Evolutionary conservation across 805 yeast genomes (phyloP).

Genomic region (Barnettozyma vustinii): DNA sequence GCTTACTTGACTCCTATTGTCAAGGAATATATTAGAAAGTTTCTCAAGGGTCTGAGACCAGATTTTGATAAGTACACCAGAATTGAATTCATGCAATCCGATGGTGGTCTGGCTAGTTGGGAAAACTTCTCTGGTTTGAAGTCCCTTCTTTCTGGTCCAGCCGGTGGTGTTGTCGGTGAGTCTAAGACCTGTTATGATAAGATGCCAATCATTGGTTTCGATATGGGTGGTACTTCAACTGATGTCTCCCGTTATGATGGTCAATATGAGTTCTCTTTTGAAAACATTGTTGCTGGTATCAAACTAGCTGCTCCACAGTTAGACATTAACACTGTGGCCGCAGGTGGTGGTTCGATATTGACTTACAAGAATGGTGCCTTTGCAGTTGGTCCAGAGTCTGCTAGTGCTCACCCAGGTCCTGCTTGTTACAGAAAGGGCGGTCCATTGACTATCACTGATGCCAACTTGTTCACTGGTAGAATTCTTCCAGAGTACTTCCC

Average conservation of each 20-base stretch:
- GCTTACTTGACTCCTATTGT: constrained; percentile 41
- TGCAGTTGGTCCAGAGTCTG: constrained; percentile 43
- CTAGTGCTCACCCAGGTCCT: constrained; percentile 44
- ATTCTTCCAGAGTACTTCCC: constrained; percentile 38
- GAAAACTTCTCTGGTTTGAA: constrained; percentile 47
- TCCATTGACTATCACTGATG: constrained; percentile 43
- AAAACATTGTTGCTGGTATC: constrained; percentile 34
- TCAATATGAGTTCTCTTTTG: constrained; percentile 27
- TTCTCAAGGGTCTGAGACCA: constrained; percentile 28
- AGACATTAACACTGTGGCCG: constrained; percentile 34
- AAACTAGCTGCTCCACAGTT: constrained; percentile 37
- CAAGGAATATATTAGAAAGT: constrained; percentile 33
- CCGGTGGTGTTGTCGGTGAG: constrained; percentile 58
- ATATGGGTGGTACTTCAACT: constrained; percentile 39
- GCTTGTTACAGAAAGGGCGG: constrained; percentile 45
- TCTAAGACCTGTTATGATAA: constrained; percentile 46
- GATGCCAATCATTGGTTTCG: constrained; percentile 33
- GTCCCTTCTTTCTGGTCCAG: constrained; percentile 54
- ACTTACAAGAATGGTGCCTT: constrained; percentile 32
- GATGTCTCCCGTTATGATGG: constrained; percentile 33
- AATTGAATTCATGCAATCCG: constrained; percentile 53
- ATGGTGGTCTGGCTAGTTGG: constrained; percentile 52
- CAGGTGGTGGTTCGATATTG: constrained; percentile 33
- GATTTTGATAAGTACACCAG: constrained; percentile 33
- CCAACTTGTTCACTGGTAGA: constrained; percentile 39